Evolutionary conservation across 768 basidiomycete species (phyloP).

Genomic region (Suillus subluteus): DNA sequence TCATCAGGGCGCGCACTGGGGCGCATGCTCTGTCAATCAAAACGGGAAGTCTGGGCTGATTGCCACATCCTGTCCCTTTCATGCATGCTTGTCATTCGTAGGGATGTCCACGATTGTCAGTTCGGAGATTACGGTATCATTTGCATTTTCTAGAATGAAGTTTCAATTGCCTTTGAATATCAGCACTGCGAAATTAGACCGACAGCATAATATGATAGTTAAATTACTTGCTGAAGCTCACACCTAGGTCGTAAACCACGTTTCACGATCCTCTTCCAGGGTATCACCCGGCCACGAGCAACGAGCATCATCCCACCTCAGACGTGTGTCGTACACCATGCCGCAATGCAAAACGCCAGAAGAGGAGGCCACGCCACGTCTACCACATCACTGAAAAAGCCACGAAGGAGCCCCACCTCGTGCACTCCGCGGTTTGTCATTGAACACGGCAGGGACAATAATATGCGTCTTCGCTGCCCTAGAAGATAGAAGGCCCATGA

Average conservation of each 20-base stretch:
- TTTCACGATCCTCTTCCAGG: not conserved
- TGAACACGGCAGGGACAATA: conserved; percentile 22
- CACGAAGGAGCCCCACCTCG: conserved; percentile 32
- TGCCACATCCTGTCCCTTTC: conserved; percentile 1
- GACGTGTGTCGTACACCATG: conserved; percentile 38
- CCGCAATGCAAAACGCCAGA: conserved; percentile 31
- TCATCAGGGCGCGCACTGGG: no score
- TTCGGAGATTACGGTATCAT: conserved; percentile 6
- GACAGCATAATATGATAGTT: not conserved
- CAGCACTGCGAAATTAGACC: not conserved
- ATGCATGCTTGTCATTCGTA: not conserved
- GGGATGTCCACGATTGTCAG: not conserved
- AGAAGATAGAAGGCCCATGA: conserved; percentile 30
- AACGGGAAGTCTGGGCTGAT: not conserved
- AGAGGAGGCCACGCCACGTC: conserved; percentile 43
- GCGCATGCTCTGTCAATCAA: conserved; percentile 1
- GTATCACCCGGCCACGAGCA: not conserved
- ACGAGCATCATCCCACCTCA: conserved; percentile 12
- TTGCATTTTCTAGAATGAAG: not conserved
- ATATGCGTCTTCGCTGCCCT: conserved; percentile 28
- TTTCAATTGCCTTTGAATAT: not conserved
- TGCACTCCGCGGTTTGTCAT: conserved; percentile 16
- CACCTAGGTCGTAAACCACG: not conserved
- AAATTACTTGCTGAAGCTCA: not conserved
- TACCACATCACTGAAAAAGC: conserved; percentile 34